Base-by-base conservation (phyloP, 1,284 basidiomycete species). In the Exsudoporus floridanus region DNA sequence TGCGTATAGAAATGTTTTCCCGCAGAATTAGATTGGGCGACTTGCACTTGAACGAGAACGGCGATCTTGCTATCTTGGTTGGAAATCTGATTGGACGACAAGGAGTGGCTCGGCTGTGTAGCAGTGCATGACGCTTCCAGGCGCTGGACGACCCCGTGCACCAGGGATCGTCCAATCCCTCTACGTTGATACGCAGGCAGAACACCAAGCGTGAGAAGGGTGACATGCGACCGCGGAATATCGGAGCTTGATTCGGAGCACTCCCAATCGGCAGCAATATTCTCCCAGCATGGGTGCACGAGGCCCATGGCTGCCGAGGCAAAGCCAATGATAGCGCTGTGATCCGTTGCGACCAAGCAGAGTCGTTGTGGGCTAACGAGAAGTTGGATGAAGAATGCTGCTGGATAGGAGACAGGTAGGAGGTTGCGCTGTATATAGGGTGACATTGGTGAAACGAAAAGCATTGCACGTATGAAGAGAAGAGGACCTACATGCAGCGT, bases 121-220 rank as follows among this genome's bases (percentile, higher is more conserved):
- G 18, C 25, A 3, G 23, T 2, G 23, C 46, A 55, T 2, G 53
- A 57, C 1, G 46, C 49, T 46, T 67, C 54, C 9, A 67, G 46
- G 40, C 53, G 65, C 16, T 58, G 65, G 10, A 70, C 62, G 19
- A 76, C 72, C 38, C 68, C 65, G 48, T 65, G 67, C 19, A 83
- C 67, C 30, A 83, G 77, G 5, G 69, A 71, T n/a, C 74, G 74
- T 6, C 78, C 82, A 35, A 84, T 69, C 14, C 79, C 78, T 40
- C 58, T 67, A 14, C 78, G 70, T 52, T 72, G 81, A 61, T 74
- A 77, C 0, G 67, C 55, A 6, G 80, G 78, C 16, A 75, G 65
- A 18, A 83, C 79, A n/a, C 81, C 82, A 0, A 83, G 75, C 10
- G 82, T 82, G 51, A 84, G 77, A 61, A 83, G 76, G 55, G 78